These are phyloP conservation scores for Evernia prunastri DNA, from an alignment of 495 filamentous ascomycete genomes.

Conservation along the genomic window DNA sequence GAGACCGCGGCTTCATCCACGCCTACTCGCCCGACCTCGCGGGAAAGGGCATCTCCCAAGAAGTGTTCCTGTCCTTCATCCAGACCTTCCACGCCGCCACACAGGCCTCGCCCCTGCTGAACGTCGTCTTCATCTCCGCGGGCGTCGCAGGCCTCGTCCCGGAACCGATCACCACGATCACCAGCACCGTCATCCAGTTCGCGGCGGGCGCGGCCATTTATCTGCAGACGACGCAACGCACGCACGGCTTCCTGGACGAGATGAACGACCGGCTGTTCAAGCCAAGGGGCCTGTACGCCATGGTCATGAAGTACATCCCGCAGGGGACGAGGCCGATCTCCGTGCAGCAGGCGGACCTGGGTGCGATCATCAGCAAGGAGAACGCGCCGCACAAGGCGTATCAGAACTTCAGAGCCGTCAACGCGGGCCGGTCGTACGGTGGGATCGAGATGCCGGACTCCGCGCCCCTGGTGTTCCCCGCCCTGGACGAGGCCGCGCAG, in stretches of 20 bases:
- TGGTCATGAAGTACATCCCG: constrained; percentile 30
- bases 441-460: constrained; percentile 44
- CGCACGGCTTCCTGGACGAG: constrained; percentile 24
- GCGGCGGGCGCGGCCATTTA: constrained; percentile 22
- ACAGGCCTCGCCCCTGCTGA: constrained; percentile 25
- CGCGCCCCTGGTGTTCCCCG: constrained; percentile 50
- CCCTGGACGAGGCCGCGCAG: constrained; percentile 38
- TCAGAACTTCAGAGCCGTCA: constrained; percentile 29
- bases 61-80: constrained; percentile 36
- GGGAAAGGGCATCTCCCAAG: constrained; percentile 33
- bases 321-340: constrained; percentile 4
- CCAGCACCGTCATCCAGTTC: constrained; percentile 22
- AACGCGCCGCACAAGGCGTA: constrained; percentile 19
- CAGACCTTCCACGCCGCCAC: constrained; percentile 32
- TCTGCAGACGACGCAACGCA: constrained; percentile 21
- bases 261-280: constrained; percentile 29
- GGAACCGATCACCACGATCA: constrained; percentile 14
- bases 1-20: constrained; percentile 33
- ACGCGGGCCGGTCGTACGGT: constrained; percentile 41
- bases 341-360: background rate
- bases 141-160: constrained; percentile 23
- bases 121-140: constrained; percentile 23
- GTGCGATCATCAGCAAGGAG: constrained; percentile 1
- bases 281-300: constrained; percentile 26
- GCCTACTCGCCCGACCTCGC: constrained; percentile 38